Conservation (phyloP, 257 asterid species). For the Thymus quinquecostatus region DNA sequence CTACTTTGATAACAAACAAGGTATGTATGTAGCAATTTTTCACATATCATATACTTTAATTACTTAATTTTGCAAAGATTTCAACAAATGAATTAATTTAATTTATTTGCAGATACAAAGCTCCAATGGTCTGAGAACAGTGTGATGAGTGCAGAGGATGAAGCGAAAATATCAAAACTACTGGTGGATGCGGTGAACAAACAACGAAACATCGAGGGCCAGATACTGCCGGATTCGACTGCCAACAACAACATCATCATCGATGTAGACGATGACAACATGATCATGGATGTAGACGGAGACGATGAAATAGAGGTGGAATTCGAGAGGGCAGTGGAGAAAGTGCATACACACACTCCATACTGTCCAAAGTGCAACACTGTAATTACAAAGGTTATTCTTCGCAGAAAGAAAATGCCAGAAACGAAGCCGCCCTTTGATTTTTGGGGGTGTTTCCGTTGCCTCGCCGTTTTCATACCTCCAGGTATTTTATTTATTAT, state of each 20-base stretch:
- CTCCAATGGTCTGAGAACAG: slow-evolving; percentile 22
- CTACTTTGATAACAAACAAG: slow-evolving; percentile 41
- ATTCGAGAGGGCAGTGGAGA: slow-evolving; percentile 54
- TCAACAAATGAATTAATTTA: no score
- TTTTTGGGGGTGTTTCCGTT: slow-evolving; percentile 60
- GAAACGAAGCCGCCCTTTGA: not conserved
- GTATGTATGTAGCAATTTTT: slow-evolving; percentile 23
- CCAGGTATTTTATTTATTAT: slow-evolving; percentile 36
- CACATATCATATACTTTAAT: no score
- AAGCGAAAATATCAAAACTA: slow-evolving; percentile 27
- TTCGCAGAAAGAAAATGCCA: slow-evolving; percentile 45
- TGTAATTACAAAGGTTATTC: slow-evolving; percentile 60
- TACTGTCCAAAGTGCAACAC: slow-evolving; percentile 64
- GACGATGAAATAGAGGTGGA: slow-evolving; percentile 55
- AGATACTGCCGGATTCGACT: no score
- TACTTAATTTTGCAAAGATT: no score
- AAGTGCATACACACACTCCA: slow-evolving; percentile 56
- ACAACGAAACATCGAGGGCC: slow-evolving; percentile 2
- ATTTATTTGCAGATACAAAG: not conserved
- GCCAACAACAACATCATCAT: not conserved
- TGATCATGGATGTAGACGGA: slow-evolving; percentile 50
- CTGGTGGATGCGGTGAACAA: slow-evolving; percentile 28
- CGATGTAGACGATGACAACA: not conserved
- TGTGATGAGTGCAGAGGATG: not conserved
- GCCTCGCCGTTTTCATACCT: slow-evolving; percentile 60